Conservation (phyloP, 129 eudicot genomes). For the Silybum marianum region DNA sequence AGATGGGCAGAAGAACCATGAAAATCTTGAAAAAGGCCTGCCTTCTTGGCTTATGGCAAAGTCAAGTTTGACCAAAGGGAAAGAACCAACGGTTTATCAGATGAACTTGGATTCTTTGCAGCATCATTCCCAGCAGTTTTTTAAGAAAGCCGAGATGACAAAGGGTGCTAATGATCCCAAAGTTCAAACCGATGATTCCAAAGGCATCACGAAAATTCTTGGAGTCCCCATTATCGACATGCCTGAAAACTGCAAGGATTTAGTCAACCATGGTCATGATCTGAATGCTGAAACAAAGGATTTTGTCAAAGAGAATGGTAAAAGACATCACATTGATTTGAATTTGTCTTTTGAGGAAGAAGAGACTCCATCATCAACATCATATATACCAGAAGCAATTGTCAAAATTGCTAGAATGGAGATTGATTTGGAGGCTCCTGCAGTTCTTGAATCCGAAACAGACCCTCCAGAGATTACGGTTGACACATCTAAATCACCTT, state of each 20-base stretch:
- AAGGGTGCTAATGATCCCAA: constrained; percentile 17
- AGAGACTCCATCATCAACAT: constrained; percentile 37
- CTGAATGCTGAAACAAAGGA: constrained; percentile 11
- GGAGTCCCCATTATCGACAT: constrained; percentile 37
- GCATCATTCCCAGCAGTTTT: constrained; percentile 58
- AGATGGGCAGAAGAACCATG: constrained; percentile 25
- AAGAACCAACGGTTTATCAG: constrained; percentile 40
- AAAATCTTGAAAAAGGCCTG: constrained; percentile 31
- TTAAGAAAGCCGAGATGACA: constrained; percentile 42
- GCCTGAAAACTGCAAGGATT: constrained; percentile 28
- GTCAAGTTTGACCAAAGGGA: constrained; percentile 27
- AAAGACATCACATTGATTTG: constrained; percentile 58
- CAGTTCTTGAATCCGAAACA: constrained; percentile 43
- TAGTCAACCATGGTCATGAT: constrained; percentile 3
- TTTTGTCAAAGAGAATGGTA: constrained; percentile 23
- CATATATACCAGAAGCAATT: constrained; percentile 44
- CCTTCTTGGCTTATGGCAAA: constrained; percentile 47
- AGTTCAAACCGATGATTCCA: constrained; percentile 12
- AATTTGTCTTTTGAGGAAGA: constrained; percentile 63
- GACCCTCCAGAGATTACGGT: neutral
- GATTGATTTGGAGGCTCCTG: constrained; percentile 67
- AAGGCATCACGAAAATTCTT: constrained; percentile 28
- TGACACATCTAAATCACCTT: constrained; percentile 4
- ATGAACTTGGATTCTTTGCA: constrained; percentile 70
- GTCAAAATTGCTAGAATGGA: constrained; percentile 58